phyloP scores from a whole-genome alignment of 495 filamentous ascomycete genomes.

The Penicillium chermesinum region DNA sequence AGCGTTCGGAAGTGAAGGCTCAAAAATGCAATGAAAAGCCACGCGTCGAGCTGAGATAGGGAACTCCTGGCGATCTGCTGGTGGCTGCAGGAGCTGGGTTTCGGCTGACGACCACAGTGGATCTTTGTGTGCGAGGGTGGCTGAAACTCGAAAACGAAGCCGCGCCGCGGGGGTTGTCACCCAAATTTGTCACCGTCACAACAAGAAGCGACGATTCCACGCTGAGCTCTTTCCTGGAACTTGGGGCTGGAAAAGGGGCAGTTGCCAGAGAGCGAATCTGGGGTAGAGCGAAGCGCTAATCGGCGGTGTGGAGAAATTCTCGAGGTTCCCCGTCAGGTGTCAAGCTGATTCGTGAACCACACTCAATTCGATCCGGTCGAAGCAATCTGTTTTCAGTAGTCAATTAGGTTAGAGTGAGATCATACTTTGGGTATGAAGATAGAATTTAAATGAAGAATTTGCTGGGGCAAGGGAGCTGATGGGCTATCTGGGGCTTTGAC shows the following conservation, averaged over 20 bases:
- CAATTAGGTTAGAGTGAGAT: too few relatives aligned
- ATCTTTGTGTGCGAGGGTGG: conserved; percentile 16
- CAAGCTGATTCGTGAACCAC: neutral
- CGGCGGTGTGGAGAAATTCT: neutral
- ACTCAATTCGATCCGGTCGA: neutral
- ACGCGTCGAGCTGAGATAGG: conserved; percentile 6
- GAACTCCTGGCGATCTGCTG: conserved; percentile 12
- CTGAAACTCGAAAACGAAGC: conserved; percentile 6
- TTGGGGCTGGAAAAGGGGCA: neutral
- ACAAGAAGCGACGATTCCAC: too few relatives aligned
- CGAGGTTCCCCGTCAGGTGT: neutral
- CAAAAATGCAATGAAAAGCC: neutral
- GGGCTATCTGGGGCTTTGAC: neutral
- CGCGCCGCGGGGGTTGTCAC: neutral
- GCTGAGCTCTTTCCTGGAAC: too few relatives aligned
- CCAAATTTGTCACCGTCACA: too few relatives aligned
- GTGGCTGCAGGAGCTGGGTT: conserved; percentile 18
- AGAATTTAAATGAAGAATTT: too few relatives aligned
- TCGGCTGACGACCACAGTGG: conserved; percentile 20
- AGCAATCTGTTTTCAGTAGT: neutral
- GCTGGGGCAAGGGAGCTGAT: neutral
- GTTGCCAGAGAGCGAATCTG: neutral
- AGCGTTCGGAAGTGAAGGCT: neutral
- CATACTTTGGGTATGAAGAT: neutral
- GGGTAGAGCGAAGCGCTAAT: neutral